These are phyloP conservation scores for Orbilia javanica DNA, from an alignment of 2,329 filamentous ascomycete species.

Conservation along the genomic window DNA sequence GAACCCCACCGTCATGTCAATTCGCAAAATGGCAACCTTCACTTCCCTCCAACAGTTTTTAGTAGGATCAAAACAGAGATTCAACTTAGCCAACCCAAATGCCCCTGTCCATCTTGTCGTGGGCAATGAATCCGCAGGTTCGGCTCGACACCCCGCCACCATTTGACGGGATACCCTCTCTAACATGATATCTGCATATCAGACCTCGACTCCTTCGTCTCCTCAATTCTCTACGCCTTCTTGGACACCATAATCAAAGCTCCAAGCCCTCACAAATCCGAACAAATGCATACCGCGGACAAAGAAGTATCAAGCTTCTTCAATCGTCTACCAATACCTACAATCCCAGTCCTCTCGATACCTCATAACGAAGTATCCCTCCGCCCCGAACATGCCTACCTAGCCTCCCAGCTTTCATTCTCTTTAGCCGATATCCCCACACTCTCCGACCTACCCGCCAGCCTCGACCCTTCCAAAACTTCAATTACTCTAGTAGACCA, in stretches of 20 bases:
- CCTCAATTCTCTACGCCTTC: conserved; percentile 80
- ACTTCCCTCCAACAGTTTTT: conserved; percentile 43
- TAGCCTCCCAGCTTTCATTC: conserved; percentile 72
- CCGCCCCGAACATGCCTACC: conserved; percentile 78
- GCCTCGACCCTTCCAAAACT: conserved; percentile 68
- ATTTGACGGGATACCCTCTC: not conserved
- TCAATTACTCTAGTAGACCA: conserved; percentile 76
- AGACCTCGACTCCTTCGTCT: conserved; percentile 86
- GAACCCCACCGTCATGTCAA: conserved; percentile 15
- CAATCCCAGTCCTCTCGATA: conserved; percentile 82
- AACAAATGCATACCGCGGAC: conserved; percentile 68
- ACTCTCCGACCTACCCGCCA: conserved; percentile 70
- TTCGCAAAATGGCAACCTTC: conserved; percentile 41
- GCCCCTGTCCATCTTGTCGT: conserved; percentile 73
- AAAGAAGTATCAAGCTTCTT: conserved; percentile 27
- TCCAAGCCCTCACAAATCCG: not conserved
- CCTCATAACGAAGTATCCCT: conserved; percentile 76
- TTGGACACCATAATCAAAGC: conserved; percentile 67
- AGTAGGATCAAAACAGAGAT: conserved; percentile 20
- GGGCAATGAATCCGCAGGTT: conserved; percentile 77
- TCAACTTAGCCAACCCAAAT: not conserved
- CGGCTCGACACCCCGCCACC: conserved; percentile 48
- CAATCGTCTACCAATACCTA: conserved; percentile 66
- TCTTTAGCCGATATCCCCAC: conserved; percentile 75
- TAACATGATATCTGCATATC: not conserved